These are phyloP conservation scores for Cercospora sp. DNA, from an alignment of 2,329 filamentous ascomycete genomes.

Conservation along the genomic window DNA sequence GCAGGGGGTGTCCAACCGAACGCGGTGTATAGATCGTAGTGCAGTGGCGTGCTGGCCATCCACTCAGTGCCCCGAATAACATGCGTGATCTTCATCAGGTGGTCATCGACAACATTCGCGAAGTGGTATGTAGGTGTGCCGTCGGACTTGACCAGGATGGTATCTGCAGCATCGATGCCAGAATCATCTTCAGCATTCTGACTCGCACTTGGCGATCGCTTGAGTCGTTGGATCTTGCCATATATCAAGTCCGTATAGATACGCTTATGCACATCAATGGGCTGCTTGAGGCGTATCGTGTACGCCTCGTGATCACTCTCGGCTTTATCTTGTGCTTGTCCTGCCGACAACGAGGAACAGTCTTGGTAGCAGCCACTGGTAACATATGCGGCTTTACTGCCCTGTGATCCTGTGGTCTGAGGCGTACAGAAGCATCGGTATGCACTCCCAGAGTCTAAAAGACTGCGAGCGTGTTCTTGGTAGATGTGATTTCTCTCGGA, in stretches of 20 bases:
- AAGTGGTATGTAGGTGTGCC: slow-evolving; percentile 95
- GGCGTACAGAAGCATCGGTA: slow-evolving; percentile 91
- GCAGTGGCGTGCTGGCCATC: slow-evolving; percentile 88
- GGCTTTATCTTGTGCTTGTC: slow-evolving; percentile 71
- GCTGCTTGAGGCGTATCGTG: slow-evolving; percentile 72
- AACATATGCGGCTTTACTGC: slow-evolving; percentile 65
- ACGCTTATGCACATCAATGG: slow-evolving; percentile 58
- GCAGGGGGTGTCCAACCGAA: slow-evolving; percentile 51
- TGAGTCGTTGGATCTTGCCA: slow-evolving; percentile 57
- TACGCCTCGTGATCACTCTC: slow-evolving; percentile 64
- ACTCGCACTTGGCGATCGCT: slow-evolving; percentile 32
- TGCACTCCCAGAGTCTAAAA: slow-evolving; percentile 71
- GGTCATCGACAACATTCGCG: slow-evolving; percentile 94
- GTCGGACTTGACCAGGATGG: slow-evolving; percentile 86
- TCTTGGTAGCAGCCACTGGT: slow-evolving; percentile 66
- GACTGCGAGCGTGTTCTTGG: slow-evolving; percentile 63
- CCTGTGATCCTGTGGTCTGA: slow-evolving; percentile 35
- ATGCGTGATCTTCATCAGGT: slow-evolving; percentile 92
- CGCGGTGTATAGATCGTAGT: slow-evolving; percentile 57
- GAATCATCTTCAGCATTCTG: slow-evolving; percentile 36
- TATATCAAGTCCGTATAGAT: slow-evolving; percentile 76
- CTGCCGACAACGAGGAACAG: slow-evolving; percentile 66
- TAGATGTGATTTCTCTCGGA: slow-evolving; percentile 79
- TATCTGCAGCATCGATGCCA: slow-evolving; percentile 68
- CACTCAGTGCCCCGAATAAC: slow-evolving; percentile 95